Evolutionary conservation across 495 filamentous ascomycete genomes (phyloP).

Genomic region (Penicillium samsonianum): DNA sequence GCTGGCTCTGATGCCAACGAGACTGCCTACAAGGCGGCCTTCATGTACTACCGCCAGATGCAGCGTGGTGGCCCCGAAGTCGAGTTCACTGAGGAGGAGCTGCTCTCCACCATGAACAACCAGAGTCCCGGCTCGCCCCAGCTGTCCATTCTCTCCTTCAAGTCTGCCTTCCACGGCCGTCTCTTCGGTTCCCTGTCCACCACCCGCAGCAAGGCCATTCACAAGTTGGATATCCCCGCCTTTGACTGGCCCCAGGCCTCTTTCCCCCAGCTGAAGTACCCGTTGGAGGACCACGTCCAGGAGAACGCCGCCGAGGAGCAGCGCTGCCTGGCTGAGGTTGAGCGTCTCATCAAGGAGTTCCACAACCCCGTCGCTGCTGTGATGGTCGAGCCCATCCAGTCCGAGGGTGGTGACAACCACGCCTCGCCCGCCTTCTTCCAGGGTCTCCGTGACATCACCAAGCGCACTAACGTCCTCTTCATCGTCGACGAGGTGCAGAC

Average conservation of each 20-base stretch:
- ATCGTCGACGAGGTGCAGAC: constrained; percentile 99
- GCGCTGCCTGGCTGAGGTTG: constrained; percentile 84
- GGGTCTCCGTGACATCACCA: constrained; percentile 81
- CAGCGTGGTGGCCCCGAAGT: constrained; percentile 81
- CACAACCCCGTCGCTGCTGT: constrained; percentile 88
- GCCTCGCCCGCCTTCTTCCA: constrained; percentile 91
- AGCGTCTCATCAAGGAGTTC: constrained; percentile 79
- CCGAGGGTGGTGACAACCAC: constrained; percentile 98
- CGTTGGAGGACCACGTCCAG: constrained; percentile 75
- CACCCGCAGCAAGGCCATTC: constrained; percentile 93
- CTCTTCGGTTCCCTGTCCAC: constrained; percentile 91
- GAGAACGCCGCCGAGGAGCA: constrained; percentile 85
- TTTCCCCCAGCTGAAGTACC: constrained; percentile 89
- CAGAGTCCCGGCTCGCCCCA: constrained; percentile 77
- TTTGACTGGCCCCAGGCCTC: constrained; percentile 98
- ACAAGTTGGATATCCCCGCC: constrained; percentile 97
- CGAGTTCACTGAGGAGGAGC: constrained; percentile 83
- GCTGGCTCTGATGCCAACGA: constrained; percentile 97
- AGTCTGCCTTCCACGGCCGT: constrained; percentile 90
- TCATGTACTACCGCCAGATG: constrained; percentile 92
- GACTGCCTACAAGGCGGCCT: constrained; percentile 98
- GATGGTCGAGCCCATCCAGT: constrained; percentile 94
- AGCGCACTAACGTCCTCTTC: constrained; percentile 81
- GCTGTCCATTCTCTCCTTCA: constrained; percentile 92
- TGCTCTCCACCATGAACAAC: constrained; percentile 80